Evolutionary conservation across 208 protist species (phyloP), one percentile per base, ranked within the genome.

Genomic region (Naegleria gruberi): DNA sequence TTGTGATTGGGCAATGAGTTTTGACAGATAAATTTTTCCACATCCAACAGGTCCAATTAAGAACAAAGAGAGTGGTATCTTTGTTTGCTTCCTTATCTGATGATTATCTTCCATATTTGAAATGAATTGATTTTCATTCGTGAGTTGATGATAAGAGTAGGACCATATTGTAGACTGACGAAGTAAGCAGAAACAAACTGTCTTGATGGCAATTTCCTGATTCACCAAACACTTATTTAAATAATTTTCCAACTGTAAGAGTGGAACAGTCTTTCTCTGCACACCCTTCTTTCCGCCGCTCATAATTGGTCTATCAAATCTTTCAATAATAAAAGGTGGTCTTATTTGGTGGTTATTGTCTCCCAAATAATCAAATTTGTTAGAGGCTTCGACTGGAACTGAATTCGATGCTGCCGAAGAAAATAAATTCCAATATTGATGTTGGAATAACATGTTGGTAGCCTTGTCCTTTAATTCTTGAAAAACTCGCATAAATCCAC

Each of bases 381-480:
- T 65, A 30, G 15, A 10, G 30, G 15, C 30, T 65, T 77, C 65
- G 1, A 37, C 0, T 8, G 26, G 6, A 8, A 8, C 7, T 37
- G 17, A 37, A 8, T 19, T 37, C 0, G 65, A 37, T 0, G 65
- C 26, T 37, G 65, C 17, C 12, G 26, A 26, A 37, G 65, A 77
- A 77, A 77, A 77, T 77, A 77, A 77, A 37, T 77, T 77, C 65
- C 65, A 77, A 65, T 65, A 65, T 77, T 77, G 65, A 8, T 77
- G 65, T 37, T 77, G 19, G 30, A 65, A 65, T 77, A 77, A 37
- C 26, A 77, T 5, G 0, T 19, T 30, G 0, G 30, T 37, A 15
- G n/a, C 17, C 8, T 77, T 77, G 1, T 77, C 65, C 8, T n/a
- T 19, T 77, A 77, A 77, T 77, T 19, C 7, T 77, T 77, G 65